These are phyloP conservation scores for Clarireedia homoeocarpa DNA, from an alignment of 2,329 filamentous ascomycete species.

Conservation along the genomic window DNA sequence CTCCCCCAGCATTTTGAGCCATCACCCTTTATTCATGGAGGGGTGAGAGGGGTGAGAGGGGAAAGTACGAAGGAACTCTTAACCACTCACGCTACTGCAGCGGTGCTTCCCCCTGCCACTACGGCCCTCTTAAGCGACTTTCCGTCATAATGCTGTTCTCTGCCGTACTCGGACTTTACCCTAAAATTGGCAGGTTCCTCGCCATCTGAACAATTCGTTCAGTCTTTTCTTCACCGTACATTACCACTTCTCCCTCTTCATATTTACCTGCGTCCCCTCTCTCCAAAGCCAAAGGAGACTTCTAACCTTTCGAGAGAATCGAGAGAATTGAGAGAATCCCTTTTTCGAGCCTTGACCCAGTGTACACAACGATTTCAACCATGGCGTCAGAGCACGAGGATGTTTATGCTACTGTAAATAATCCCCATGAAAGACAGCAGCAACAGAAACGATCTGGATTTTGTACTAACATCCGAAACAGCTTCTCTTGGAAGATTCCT, in stretches of 20 bases:
- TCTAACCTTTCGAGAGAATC: neutral
- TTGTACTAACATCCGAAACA: slow-evolving; percentile 34
- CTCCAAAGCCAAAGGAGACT: neutral
- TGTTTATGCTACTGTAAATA: slow-evolving; percentile 56
- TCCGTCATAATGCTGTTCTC: neutral
- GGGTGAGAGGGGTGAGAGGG: too few relatives aligned
- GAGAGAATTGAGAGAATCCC: neutral
- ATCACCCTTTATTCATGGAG: neutral
- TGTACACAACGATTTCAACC: neutral
- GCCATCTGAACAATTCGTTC: too few relatives aligned
- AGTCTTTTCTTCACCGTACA: neutral
- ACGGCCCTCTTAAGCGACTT: neutral
- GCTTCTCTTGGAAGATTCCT: slow-evolving; percentile 88
- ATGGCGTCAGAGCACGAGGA: slow-evolving; percentile 42
- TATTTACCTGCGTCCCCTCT: neutral
- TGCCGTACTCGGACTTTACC: neutral
- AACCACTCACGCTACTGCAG: too few relatives aligned
- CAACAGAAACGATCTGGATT: neutral
- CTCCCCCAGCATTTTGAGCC: neutral
- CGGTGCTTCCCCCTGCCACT: neutral
- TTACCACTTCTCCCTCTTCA: neutral
- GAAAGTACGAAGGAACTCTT: too few relatives aligned
- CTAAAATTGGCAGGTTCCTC: neutral
- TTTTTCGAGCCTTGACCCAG: neutral
- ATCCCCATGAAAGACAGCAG: slow-evolving; percentile 12